Base-by-base conservation (phyloP, 306 rosid genomes). In the Canavalia ensiformis region DNA sequence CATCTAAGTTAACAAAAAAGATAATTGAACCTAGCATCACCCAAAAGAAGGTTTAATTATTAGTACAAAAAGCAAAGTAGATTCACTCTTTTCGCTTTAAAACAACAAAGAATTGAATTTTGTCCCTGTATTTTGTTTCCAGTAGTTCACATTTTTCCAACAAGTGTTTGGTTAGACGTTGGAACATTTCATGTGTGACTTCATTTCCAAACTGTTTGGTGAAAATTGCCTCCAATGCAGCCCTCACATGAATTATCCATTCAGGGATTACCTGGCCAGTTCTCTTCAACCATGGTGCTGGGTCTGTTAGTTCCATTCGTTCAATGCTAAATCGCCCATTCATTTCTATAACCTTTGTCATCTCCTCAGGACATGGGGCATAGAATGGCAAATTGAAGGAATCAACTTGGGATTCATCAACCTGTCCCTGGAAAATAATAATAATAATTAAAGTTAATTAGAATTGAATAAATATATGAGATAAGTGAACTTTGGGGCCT, bases 371-470 rank as follows among this genome's bases (percentile, higher is more conserved):
- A 7, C 78, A 49, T 8, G 89, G 87, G 4, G 88, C 76, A 37
- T 91, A 91, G 33, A 58, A 10, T 3, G 92, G 92, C 79, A 89
- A 34, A 59, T 91, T 91, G 83, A 91, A 91, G 7, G 87, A 71
- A 66, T 88, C 90, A 72, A 88, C 87, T 64, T 79, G 6, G 52
- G 80, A 75, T 84, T 90, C 89, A 6, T 79, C 54, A 46, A 88
- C 72, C 10, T 69, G 8, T 2, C 94, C 90, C 90, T 90, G 51
- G 49, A 68, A 11, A 5, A 11, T 0, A 57, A 2, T 4, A 2
- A 45, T 28, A 57, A 2, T 39, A 2, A 39, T 57, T 57, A 55
- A 3, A 10, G 9, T 18, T 54, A 12, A 50, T 50, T 4, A 50
- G 34, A 47, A 47, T 47, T 47, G 41, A 2, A 37, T 2, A 37